Percentiles rank a stretch among this genome's conserved stretches.
These are phyloP conservation scores for Hypoxylon sp. DNA, from an alignment of 2,329 filamentous ascomycete species.

Conservation along the genomic window DNA sequence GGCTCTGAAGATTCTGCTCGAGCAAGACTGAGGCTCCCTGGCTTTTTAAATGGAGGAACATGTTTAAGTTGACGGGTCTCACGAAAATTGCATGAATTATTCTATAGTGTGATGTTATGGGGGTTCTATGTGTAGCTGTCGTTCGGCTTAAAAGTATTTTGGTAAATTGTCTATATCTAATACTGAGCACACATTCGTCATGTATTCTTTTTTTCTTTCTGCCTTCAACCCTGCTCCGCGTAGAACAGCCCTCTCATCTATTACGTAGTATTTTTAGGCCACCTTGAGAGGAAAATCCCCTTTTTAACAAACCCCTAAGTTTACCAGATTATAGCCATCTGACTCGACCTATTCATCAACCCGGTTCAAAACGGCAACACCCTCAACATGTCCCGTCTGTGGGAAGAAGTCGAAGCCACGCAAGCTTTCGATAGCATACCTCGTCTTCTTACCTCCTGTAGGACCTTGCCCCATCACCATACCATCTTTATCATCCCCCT, in stretches of 20 bases:
- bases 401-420: conserved; percentile 98
- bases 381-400: conserved; percentile 81
- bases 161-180: neutral
- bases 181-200: neutral
- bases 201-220: neutral
- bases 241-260: neutral
- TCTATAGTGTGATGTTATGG: neutral
- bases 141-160: neutral
- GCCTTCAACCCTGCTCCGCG: neutral
- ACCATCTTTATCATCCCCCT: conserved; percentile 46
- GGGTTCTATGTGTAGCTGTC: neutral
- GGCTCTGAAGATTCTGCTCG: conserved; percentile 77
- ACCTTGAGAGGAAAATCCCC: neutral
- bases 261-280: neutral
- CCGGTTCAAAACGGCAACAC: conserved; percentile 74
- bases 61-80: neutral
- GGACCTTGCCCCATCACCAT: conserved; percentile 44
- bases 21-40: conserved; percentile 49
- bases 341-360: conserved; percentile 58
- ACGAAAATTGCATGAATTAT: neutral
- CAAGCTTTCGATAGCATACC: conserved; percentile 91
- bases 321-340: neutral
- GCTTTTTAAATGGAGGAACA: neutral
- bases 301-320: neutral
- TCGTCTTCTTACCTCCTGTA: conserved; percentile 52